These are phyloP conservation scores for Solanum aculeatissimum DNA, from an alignment of 305 asterid species.

Conservation along the genomic window DNA sequence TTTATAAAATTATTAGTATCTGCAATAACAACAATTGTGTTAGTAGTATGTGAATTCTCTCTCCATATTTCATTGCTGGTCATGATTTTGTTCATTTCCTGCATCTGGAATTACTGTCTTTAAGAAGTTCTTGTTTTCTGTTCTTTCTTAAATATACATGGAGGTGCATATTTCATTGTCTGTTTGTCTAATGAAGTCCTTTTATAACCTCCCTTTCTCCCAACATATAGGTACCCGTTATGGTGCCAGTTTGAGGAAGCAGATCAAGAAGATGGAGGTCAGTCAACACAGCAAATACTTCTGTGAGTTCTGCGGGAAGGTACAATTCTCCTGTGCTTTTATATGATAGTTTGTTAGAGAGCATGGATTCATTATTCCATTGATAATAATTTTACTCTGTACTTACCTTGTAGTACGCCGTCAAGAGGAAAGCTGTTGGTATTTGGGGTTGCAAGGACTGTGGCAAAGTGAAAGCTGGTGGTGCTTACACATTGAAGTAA, in stretches of 20 bases:
- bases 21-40: background rate
- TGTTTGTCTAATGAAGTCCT: background rate
- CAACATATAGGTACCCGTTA: conserved; percentile 33
- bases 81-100: background rate
- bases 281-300: conserved; percentile 38
- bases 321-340: background rate
- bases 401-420: conserved; percentile 16
- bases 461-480: conserved; percentile 44
- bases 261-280: conserved; percentile 54
- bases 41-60: background rate
- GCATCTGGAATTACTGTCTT: background rate
- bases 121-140: background rate
- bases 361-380: background rate
- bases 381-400: background rate
- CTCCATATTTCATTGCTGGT: background rate
- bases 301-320: conserved; percentile 48
- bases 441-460: conserved; percentile 52
- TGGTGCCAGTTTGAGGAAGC: conserved; percentile 60
- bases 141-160: background rate
- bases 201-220: background rate
- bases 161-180: background rate
- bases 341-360: background rate
- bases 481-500: conserved; percentile 45
- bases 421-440: conserved; percentile 38
- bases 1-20: background rate